Base-by-base conservation (phyloP, 768 basidiomycete genomes). In the Cantharellus anzutake region DNA sequence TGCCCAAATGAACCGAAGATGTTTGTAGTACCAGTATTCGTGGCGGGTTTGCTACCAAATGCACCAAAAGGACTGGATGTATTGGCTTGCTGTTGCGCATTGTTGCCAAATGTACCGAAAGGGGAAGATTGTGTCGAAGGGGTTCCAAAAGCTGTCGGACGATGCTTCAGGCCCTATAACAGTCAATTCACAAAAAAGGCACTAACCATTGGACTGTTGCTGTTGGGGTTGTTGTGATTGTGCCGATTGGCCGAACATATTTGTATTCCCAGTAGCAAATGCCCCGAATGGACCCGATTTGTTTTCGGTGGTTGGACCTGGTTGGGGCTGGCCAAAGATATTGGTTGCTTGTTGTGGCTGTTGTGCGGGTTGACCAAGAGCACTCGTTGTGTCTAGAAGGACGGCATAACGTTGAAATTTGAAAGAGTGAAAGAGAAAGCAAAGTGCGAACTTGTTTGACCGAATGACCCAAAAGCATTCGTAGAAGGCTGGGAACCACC, bases 191-290 rank as follows among this genome's bases (percentile, higher is more conserved):
- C 64, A 56, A 69, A 69, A 5, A 68, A 57, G 20, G 65, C 65
- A 42, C 64, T 56, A 38, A 58, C 7, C n/a, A 34, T 44, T 44
- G 14, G 37, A 60, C 59, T 35, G 50, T 56, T 56, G 20, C 20
- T 29, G 35, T 39, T 44, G 42, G 58, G 40, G 29, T 39, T 5
- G 42, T 7, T 72, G 63, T 2, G 74, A 67, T 63, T 76, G 75
- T 1, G 73, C 67, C 58, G 69, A 67, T 62, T 72, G 69, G 42
- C 80, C 80, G 63, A 81, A 80, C 38, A 75, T 67, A 7, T 40
- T 61, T 51, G 62, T 44, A 41, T 65, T 56, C 52, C 20, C 20
- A 64, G 5, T 50, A 16, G 51, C 58, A 38, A 59, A 59, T 57
- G 51, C 63, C 59, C 69, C 62, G 29, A 63, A 63, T 11, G 34